These are phyloP conservation scores for Monosporascus sp. DNA, from an alignment of 2,329 filamentous ascomycete species.

Conservation along the genomic window DNA sequence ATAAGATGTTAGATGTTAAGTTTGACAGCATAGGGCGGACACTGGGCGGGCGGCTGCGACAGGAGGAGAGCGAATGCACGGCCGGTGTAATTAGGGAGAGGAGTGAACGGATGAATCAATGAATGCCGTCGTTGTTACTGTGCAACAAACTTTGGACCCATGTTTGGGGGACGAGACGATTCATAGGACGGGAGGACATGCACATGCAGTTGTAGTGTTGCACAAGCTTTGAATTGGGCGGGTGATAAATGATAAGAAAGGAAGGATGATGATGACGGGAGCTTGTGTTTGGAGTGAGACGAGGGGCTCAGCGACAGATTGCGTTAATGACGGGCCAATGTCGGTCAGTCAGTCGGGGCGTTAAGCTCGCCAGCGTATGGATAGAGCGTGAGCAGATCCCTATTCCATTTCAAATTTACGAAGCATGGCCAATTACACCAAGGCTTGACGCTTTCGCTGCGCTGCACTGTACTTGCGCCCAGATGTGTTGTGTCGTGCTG, in stretches of 20 bases:
- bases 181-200: neutral
- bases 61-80: neutral
- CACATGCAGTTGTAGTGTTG: neutral
- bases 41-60: neutral
- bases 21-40: neutral
- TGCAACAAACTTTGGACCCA: neutral
- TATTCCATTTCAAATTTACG: neutral
- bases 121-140: neutral
- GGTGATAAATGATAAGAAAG: neutral
- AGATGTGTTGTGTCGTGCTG: neutral
- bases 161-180: neutral
- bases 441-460: neutral
- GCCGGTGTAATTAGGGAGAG: neutral
- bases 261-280: neutral
- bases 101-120: neutral
- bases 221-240: neutral
- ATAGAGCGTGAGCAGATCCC: neutral
- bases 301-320: neutral
- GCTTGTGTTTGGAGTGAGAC: neutral
- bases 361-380: neutral
- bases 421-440: neutral
- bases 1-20: neutral
- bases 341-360: neutral
- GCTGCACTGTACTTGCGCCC: too few species aligned
- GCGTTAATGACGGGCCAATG: neutral